Evolutionary conservation across 805 yeast genomes (phyloP), one percentile per base, ranked within the genome.

Genomic region (Saturnispora silvae): DNA sequence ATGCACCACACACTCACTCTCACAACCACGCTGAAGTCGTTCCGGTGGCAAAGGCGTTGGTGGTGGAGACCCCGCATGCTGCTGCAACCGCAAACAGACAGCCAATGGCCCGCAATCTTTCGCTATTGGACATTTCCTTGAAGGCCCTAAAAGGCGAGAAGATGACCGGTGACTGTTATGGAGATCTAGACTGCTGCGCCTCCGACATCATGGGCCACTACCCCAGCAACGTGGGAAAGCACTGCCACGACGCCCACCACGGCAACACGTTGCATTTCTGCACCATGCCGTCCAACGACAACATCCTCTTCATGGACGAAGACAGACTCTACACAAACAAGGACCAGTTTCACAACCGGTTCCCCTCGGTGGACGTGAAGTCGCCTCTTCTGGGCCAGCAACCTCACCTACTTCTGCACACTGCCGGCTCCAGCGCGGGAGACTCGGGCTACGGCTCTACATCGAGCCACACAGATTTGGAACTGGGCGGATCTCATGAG

Each of bases 251-350:
- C 5, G 35, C 28, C 19, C 41, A 33, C n/a, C 26, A 32, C 4
- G 34, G 37, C 3, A 35, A 44, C 7, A 47, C 50, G 16, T 38
- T 60, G 7, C 60, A 58, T 40, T 60, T 54, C 31, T 57, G 64
- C 41, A 53, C 56, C 1, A 41, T 49, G 14, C 64, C 64, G 15
- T 41, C 51, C 7, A 45, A 52, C n/a, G 65, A 60, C 30, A 58
- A 59, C 40, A 33, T 53, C 13, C 25, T 60, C 23, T 59, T 57
- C 33, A 52, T 60, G 38, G 43, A 52, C 31, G 46, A 48, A 18
- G 49, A 46, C 16, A 48, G 45, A 27, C 43, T 57, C 28, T 44
- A 55, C 13, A 48, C 51, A 4, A 47, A 48, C 6, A 47, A 45
- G 27, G 34, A 50, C 4, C 53, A 54, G 34, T 46, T 53, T 14